phyloP scores from a whole-genome alignment of 2,329 filamentous ascomycete species.

The Fusarium lateritium region DNA sequence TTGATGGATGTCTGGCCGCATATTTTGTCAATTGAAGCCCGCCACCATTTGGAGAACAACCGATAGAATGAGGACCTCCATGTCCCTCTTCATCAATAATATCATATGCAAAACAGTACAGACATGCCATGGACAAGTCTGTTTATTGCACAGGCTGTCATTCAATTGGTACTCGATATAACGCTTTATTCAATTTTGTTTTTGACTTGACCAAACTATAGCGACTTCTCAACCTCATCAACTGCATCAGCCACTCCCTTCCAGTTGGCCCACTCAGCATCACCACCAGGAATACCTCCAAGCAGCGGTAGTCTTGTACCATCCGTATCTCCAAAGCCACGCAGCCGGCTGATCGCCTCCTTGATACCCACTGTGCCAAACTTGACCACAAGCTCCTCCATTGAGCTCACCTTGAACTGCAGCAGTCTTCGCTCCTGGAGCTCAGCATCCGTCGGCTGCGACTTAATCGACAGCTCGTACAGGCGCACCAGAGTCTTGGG shows the following conservation, averaged over 20 bases:
- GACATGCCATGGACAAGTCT: not conserved
- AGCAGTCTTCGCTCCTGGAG: conserved; percentile 66
- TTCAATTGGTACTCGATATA: not conserved
- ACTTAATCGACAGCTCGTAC: conserved; percentile 62
- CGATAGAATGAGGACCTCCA: not conserved
- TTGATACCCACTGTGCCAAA: conserved; percentile 76
- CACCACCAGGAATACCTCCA: conserved; percentile 71
- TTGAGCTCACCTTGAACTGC: conserved; percentile 73
- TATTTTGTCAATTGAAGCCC: not conserved
- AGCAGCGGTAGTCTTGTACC: conserved; percentile 72
- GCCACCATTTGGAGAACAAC: fast-evolving
- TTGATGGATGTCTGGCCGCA: fast-evolving
- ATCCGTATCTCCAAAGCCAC: conserved; percentile 71
- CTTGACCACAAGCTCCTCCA: conserved; percentile 73
- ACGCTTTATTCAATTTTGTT: not conserved
- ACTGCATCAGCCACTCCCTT: conserved; percentile 60
- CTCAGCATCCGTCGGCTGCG: conserved; percentile 56
- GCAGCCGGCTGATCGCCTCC: conserved; percentile 72
- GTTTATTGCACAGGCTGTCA: not conserved
- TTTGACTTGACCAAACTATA: conserved; percentile 21
- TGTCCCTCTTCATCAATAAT: not conserved
- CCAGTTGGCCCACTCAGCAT: conserved; percentile 70
- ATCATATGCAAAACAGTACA: not conserved
- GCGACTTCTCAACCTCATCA: conserved; percentile 59
- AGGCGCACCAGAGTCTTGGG: conserved; percentile 73